Conservation (phyloP, 78 protist genomes). For the Cavenderia fasciculata region DNA sequence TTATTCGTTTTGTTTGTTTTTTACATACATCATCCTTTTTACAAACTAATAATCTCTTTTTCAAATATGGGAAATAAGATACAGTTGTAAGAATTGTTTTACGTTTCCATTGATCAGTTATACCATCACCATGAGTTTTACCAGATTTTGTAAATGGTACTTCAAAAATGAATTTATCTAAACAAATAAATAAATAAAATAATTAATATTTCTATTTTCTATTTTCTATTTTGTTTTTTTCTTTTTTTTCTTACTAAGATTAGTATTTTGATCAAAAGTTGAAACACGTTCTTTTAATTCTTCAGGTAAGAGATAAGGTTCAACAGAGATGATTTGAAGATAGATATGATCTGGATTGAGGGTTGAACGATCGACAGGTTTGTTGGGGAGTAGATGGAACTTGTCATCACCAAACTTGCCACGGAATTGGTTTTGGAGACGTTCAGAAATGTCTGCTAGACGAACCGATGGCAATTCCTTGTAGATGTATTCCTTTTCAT, state of each 20-base stretch:
- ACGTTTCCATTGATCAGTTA: constrained; percentile 71
- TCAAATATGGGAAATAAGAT: constrained; percentile 73
- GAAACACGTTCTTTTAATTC: constrained; percentile 36
- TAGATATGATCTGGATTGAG: constrained; percentile 16
- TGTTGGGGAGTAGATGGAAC: constrained; percentile 59
- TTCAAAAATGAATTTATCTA: constrained; percentile 60
- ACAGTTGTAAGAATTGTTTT: constrained; percentile 55
- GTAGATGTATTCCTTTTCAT: constrained; percentile 67
- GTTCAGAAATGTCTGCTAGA: constrained; percentile 62
- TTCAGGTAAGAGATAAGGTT: constrained; percentile 29
- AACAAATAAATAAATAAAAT: not conserved
- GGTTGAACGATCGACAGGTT: constrained; percentile 21
- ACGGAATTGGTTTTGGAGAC: constrained; percentile 50
- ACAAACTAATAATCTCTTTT: constrained; percentile 45
- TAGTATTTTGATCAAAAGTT: constrained; percentile 64
- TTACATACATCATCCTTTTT: constrained; percentile 42
- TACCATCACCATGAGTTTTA: constrained; percentile 46
- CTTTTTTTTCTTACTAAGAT: constrained; percentile 19
- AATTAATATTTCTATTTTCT: not conserved
- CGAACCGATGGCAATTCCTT: constrained; percentile 59
- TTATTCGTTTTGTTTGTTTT: not conserved
- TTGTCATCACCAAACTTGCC: constrained; percentile 65
- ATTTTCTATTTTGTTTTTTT: no score
- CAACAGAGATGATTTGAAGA: constrained; percentile 62
- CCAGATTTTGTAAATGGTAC: constrained; percentile 70